Percentiles rank a stretch among this genome's conserved stretches.
phyloP scores from a whole-genome alignment of 1,284 basidiomycete genomes.

The Boletus holoroseus region DNA sequence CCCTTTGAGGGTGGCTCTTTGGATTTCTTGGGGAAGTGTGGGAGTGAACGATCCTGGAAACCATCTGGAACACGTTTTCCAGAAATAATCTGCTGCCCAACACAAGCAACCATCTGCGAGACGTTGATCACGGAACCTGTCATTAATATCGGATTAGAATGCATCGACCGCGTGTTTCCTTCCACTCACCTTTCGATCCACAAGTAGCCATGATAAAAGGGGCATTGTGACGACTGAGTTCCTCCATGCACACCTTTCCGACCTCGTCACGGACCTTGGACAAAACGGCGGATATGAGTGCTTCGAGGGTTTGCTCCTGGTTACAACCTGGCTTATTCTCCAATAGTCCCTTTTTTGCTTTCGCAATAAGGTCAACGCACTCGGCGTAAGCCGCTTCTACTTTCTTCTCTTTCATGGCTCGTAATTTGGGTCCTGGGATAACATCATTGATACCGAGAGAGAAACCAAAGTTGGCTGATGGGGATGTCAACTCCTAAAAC shows the following conservation, averaged over 20 bases:
- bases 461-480: constrained; percentile 90
- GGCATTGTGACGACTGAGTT: constrained; percentile 93
- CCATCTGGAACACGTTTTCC: constrained; percentile 98
- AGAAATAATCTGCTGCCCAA: constrained; percentile 98
- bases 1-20: constrained; percentile 97
- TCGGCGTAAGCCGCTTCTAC: constrained; percentile 88
- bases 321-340: constrained; percentile 97
- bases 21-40: constrained; percentile 97
- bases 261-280: constrained; percentile 95
- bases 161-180: constrained; percentile 4
- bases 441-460: constrained; percentile 99
- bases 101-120: constrained; percentile 99
- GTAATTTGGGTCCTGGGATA: constrained; percentile 85
- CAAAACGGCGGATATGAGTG: constrained; percentile 88
- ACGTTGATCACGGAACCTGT: constrained; percentile 98
- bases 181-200: constrained; percentile 84
- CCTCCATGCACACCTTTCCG: constrained; percentile 97
- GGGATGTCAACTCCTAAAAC: constrained; percentile 1
- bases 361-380: constrained; percentile 82
- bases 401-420: constrained; percentile 77
- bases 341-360: constrained; percentile 88
- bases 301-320: constrained; percentile 96
- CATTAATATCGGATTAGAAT: constrained; percentile 2
- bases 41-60: constrained; percentile 97
- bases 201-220: constrained; percentile 99